A percentile compares a stretch with the other conserved stretches of the same genome.
Evolutionary conservation across 2,329 filamentous ascomycete genomes (phyloP).

Genomic region (Epichloe festucae): DNA sequence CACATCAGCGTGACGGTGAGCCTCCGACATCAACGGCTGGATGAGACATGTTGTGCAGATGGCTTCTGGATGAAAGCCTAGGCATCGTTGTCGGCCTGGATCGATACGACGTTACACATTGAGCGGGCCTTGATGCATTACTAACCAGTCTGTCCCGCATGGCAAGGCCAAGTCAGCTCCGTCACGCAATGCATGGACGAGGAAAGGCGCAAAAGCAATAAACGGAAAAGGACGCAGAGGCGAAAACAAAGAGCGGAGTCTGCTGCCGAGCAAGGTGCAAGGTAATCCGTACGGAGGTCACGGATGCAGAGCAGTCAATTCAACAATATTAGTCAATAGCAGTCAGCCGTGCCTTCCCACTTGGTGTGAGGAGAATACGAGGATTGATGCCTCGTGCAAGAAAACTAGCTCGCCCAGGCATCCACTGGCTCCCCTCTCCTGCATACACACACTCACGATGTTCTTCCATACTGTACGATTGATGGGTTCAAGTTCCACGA

Average conservation of each 20-base stretch:
- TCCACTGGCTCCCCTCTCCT: background rate
- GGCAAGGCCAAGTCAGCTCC: background rate
- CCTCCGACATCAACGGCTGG: too few relatives aligned
- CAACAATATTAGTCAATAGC: too few relatives aligned
- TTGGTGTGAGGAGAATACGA: conserved; percentile 3
- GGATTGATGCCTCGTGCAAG: background rate
- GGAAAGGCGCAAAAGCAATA: too few relatives aligned
- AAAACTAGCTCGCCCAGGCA: background rate
- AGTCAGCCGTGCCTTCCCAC: conserved; percentile 1
- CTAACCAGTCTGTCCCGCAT: background rate
- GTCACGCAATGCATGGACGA: too few relatives aligned
- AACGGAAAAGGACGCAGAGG: too few relatives aligned
- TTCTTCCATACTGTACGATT: background rate
- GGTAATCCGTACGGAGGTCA: too few relatives aligned
- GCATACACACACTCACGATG: background rate
- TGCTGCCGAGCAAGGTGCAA: background rate
- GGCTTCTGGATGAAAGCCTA: too few relatives aligned
- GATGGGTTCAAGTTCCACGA: background rate
- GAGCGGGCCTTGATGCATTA: background rate
- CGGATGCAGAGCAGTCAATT: background rate
- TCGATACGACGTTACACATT: background rate
- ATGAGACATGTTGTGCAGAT: too few relatives aligned
- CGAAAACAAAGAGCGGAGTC: too few relatives aligned
- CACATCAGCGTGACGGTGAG: too few relatives aligned
- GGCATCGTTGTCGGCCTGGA: too few relatives aligned